Conservation (phyloP, 805 yeast species). For the Martiniozyma abietophila region DNA sequence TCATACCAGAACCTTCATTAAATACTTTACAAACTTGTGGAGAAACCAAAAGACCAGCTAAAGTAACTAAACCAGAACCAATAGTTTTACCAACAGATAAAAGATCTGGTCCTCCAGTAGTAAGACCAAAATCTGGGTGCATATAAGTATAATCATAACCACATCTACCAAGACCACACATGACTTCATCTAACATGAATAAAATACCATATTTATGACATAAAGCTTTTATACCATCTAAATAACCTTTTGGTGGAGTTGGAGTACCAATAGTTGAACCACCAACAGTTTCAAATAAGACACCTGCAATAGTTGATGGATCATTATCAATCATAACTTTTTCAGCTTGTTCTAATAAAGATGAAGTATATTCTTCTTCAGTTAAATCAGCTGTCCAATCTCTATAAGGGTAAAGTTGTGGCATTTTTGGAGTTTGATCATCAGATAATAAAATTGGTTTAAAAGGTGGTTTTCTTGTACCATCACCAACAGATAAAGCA, state of each 20-base stretch:
- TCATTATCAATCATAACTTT: conserved; percentile 31
- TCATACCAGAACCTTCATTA: conserved; percentile 30
- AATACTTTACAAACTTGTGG: conserved; percentile 31
- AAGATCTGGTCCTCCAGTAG: conserved; percentile 38
- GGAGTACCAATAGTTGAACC: conserved; percentile 39
- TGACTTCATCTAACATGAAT: conserved; percentile 44
- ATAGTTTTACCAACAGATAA: conserved; percentile 40
- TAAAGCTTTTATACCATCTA: conserved; percentile 35
- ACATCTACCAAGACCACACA: conserved; percentile 49
- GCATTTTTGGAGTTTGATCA: conserved; percentile 23
- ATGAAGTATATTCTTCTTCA: conserved; percentile 29
- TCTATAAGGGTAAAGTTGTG: conserved; percentile 28
- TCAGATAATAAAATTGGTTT: conserved; percentile 20
- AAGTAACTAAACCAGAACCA: conserved; percentile 41
- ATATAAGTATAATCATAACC: conserved; percentile 36
- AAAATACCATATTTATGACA: conserved; percentile 44
- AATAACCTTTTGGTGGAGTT: conserved; percentile 37
- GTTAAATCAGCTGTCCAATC: conserved; percentile 23
- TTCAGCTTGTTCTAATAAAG: conserved; percentile 32
- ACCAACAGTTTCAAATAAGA: conserved; percentile 37
- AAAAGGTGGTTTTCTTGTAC: conserved; percentile 28
- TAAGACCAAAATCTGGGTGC: conserved; percentile 22
- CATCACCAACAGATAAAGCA: conserved; percentile 33
- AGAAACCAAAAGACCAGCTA: conserved; percentile 36
- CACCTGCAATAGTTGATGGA: conserved; percentile 35